Evolutionary conservation across 1,139 yeast species (phyloP).

Genomic region (Nakaseomyces kungkrabaensis): DNA sequence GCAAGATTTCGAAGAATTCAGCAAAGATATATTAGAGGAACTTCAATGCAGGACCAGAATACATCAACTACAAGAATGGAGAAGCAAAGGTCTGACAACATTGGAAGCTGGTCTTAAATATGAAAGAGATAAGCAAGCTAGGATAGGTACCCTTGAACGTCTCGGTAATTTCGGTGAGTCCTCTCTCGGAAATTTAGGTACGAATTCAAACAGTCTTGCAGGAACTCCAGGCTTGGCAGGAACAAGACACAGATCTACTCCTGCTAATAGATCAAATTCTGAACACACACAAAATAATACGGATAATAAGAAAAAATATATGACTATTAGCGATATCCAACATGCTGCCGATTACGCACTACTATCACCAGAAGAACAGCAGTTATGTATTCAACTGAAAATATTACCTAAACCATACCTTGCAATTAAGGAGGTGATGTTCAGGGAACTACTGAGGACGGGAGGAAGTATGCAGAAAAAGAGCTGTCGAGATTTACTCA

Average conservation of each 20-base stretch:
- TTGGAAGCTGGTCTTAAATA: conserved; percentile 75
- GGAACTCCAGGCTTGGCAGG: conserved; percentile 5
- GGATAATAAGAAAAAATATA: conserved; percentile 33
- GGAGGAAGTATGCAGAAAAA: conserved; percentile 79
- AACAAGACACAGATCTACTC: conserved; percentile 23
- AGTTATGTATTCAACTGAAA: conserved; percentile 71
- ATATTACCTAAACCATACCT: conserved; percentile 88
- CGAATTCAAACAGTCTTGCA: conserved; percentile 7
- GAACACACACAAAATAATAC: conserved; percentile 22
- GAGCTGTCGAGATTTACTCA: conserved; percentile 70
- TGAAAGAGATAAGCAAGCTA: conserved; percentile 74
- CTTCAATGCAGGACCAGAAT: conserved; percentile 71
- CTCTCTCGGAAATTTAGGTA: conserved; percentile 6
- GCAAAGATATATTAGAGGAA: conserved; percentile 66
- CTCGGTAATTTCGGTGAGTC: conserved; percentile 34
- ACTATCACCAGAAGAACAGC: conserved; percentile 76
- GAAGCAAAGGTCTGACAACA: conserved; percentile 78
- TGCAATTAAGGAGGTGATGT: conserved; percentile 84
- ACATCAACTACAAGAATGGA: conserved; percentile 86
- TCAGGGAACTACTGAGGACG: conserved; percentile 75
- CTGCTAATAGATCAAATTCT: conserved; percentile 20
- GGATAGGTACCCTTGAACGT: conserved; percentile 51
- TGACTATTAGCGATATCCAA: conserved; percentile 50
- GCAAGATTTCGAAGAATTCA: conserved; percentile 65
- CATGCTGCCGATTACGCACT: conserved; percentile 77